These are phyloP conservation scores for Kandelia obovata DNA, from an alignment of 345 rosid species.

Conservation along the genomic window DNA sequence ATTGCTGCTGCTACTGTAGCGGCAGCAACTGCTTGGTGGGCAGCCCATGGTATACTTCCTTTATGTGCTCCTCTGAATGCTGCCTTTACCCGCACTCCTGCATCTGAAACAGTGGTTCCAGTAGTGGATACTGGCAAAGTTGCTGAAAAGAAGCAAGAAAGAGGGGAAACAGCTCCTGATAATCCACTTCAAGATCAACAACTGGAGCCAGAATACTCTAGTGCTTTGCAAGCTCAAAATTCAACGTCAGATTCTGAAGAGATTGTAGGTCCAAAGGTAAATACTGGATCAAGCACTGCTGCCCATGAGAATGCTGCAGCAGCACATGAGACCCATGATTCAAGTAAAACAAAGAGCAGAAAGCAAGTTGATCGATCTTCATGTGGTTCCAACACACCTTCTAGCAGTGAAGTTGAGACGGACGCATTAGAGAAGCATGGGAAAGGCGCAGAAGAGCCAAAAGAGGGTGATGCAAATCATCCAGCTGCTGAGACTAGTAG, in stretches of 20 bases:
- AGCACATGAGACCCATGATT: conserved; percentile 49
- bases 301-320: conserved; percentile 37
- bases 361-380: conserved; percentile 90
- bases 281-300: conserved; percentile 29
- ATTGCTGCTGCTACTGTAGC: conserved; percentile 89
- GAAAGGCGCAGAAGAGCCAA: conserved; percentile 41
- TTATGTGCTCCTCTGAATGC: conserved; percentile 62
- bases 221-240: conserved; percentile 52
- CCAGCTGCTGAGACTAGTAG: conserved; percentile 39
- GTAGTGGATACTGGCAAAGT: conserved; percentile 36
- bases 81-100: conserved; percentile 47
- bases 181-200: conserved; percentile 37
- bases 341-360: conserved; percentile 47
- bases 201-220: conserved; percentile 41
- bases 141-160: conserved; percentile 27
- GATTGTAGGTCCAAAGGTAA: conserved; percentile 43
- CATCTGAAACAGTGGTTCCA: conserved; percentile 42
- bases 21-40: conserved; percentile 99
- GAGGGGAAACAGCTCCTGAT: conserved; percentile 36
- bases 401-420: conserved; percentile 80
- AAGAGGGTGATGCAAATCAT: conserved; percentile 53
- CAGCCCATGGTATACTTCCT: conserved; percentile 84
- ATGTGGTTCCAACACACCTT: conserved; percentile 83
- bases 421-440: conserved; percentile 60
- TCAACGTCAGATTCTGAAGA: conserved; percentile 56